Percentiles rank a stretch among this genome's conserved stretches.
Evolutionary conservation across 495 filamentous ascomycete species (phyloP).

Genomic region (Amorphotheca resinae): DNA sequence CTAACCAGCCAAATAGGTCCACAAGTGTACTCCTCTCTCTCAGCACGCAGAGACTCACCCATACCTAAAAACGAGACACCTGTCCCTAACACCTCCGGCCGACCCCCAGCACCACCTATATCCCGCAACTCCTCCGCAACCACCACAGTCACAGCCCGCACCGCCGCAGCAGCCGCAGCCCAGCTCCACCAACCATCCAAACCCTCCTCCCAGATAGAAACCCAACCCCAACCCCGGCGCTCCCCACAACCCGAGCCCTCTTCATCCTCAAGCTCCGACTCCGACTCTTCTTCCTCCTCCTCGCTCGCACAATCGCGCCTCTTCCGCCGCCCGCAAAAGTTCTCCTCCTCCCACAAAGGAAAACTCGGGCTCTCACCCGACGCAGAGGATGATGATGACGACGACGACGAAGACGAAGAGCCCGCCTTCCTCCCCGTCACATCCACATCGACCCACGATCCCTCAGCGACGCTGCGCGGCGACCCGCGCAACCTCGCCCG

Average conservation of each 20-base stretch:
- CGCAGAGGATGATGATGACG: constrained; percentile 44
- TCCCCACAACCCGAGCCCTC: constrained; percentile 12
- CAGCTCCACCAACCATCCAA: background rate
- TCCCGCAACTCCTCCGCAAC: constrained; percentile 48
- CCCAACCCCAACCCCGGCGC: background rate
- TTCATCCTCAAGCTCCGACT: constrained; percentile 21
- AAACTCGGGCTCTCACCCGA: constrained; percentile 31
- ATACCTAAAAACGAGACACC: constrained; percentile 34
- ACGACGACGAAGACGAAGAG: constrained; percentile 43
- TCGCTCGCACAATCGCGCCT: constrained; percentile 36
- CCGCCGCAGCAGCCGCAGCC: background rate
- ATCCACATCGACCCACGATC: constrained; percentile 31
- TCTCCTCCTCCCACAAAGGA: constrained; percentile 14
- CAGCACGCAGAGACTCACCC: constrained; percentile 49
- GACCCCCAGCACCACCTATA: constrained; percentile 22
- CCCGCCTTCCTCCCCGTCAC: constrained; percentile 66
- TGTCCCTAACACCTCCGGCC: constrained; percentile 9
- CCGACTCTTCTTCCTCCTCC: constrained; percentile 14
- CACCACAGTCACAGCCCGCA: constrained; percentile 32
- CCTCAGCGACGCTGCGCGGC: constrained; percentile 47
- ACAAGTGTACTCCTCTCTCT: constrained; percentile 46
- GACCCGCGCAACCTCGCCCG: constrained; percentile 32
- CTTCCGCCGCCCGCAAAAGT: constrained; percentile 44
- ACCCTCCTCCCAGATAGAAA: background rate
- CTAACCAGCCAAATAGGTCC: constrained; percentile 27